phyloP scores from a whole-genome alignment of 208 protist genomes.

The Crithidia mellificae region DNA sequence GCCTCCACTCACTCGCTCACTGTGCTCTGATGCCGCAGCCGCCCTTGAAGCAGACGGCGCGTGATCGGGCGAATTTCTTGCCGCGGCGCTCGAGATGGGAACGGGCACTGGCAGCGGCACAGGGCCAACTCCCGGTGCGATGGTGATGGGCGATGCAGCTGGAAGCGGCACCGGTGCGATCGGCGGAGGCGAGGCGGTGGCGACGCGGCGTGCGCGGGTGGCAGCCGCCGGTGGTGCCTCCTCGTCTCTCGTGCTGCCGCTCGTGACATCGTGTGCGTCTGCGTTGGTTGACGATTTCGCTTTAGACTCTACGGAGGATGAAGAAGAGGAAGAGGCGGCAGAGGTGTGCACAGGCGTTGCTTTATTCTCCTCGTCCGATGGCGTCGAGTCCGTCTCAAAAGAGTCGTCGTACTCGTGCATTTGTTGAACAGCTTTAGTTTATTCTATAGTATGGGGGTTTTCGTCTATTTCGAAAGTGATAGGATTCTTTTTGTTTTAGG shows the following conservation, averaged over 20 bases:
- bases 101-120: conserved; percentile 29
- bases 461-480: no score
- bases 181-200: not conserved
- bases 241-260: not conserved
- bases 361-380: conserved; percentile 11
- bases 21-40: not conserved
- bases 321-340: not conserved
- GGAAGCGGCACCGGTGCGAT: not conserved
- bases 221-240: not conserved
- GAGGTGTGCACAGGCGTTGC: not conserved
- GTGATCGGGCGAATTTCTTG: not conserved
- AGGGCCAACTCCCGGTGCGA: not conserved
- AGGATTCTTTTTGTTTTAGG: no score
- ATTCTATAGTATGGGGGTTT: no score
- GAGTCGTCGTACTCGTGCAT: conserved; percentile 79
- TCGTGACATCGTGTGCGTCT: not conserved
- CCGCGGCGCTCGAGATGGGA: not conserved
- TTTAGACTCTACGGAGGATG: no score
- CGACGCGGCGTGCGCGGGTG: not conserved
- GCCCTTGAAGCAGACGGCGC: not conserved
- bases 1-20: not conserved
- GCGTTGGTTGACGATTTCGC: no score
- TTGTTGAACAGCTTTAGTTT: no score
- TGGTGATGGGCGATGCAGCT: not conserved
- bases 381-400: conserved; percentile 56